Percentiles rank a stretch among this genome's conserved stretches.
phyloP scores from a whole-genome alignment of 2,329 filamentous ascomycete genomes.

The Scedosporium minutisporum region DNA sequence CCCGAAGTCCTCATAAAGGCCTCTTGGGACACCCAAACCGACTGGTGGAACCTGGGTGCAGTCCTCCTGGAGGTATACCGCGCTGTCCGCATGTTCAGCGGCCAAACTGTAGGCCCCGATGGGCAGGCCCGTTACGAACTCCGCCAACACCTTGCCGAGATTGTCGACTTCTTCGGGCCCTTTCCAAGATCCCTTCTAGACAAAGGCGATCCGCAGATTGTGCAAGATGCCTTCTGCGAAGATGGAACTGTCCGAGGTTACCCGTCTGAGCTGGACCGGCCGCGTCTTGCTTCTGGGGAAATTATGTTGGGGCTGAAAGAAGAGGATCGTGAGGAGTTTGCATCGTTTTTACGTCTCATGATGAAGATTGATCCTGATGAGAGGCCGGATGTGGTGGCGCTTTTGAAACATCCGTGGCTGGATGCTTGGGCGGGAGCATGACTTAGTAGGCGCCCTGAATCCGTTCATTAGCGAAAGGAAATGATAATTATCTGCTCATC shows the following conservation, averaged over 20 bases:
- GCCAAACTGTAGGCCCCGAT: background rate
- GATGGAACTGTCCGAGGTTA: conserved; percentile 7
- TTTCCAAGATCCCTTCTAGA: conserved; percentile 11
- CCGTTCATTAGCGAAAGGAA: no score
- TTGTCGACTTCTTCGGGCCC: conserved; percentile 12
- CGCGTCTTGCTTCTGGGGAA: conserved; percentile 6
- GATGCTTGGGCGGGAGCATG: background rate
- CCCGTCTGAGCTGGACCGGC: background rate
- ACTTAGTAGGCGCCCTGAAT: no score
- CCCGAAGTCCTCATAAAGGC: conserved; percentile 16
- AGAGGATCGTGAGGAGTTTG: conserved; percentile 10
- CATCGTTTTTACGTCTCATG: conserved; percentile 8
- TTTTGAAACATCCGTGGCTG: conserved; percentile 12
- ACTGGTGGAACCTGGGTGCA: conserved; percentile 16
- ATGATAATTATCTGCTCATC: no score
- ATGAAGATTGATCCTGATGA: conserved; percentile 12
- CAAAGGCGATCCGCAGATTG: conserved; percentile 8
- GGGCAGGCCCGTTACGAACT: conserved; percentile 9
- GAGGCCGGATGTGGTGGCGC: conserved; percentile 4
- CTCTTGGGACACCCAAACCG: conserved; percentile 11
- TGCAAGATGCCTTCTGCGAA: conserved; percentile 6
- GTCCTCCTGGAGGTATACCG: conserved; percentile 12
- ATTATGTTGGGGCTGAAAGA: conserved; percentile 8
- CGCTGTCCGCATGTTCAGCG: conserved; percentile 11
- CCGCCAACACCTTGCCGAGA: conserved; percentile 10